Conservation (phyloP, 2,329 filamentous ascomycete genomes). For the Chalaropsis ovoidea region DNA sequence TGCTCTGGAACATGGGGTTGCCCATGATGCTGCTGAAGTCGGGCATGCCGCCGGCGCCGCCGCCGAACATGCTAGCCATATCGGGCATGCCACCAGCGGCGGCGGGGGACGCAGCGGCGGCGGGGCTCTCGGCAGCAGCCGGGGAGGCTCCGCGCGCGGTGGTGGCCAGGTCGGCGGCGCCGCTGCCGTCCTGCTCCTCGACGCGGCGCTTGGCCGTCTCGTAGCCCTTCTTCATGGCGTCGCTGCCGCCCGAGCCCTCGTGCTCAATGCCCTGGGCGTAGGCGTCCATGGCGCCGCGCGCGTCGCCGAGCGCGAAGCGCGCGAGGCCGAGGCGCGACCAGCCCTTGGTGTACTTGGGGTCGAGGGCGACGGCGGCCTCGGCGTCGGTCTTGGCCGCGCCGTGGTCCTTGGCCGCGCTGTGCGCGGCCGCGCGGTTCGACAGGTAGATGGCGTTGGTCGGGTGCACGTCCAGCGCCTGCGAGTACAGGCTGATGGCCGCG, state of each 20-base stretch:
- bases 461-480: constrained; percentile 68
- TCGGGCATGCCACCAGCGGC: constrained; percentile 55
- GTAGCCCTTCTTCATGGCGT: constrained; percentile 94
- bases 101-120: constrained; percentile 26
- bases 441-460: constrained; percentile 92
- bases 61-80: constrained; percentile 64
- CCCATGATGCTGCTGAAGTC: constrained; percentile 81
- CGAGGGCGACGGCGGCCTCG: constrained; percentile 76
- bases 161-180: constrained; percentile 29
- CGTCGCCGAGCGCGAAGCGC: constrained; percentile 81
- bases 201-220: constrained; percentile 86
- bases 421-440: constrained; percentile 90
- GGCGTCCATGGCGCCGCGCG: constrained; percentile 85
- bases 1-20: constrained; percentile 96
- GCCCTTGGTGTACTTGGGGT: constrained; percentile 92
- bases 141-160: constrained; percentile 30
- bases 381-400: constrained; percentile 76
- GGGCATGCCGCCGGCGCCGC: constrained; percentile 69
- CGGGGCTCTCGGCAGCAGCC: constrained; percentile 28
- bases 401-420: constrained; percentile 77
- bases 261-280: constrained; percentile 87
- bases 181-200: constrained; percentile 60
- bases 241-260: constrained; percentile 86
- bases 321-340: constrained; percentile 92
- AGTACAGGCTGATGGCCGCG: constrained; percentile 75